A percentile compares a stretch with the other conserved stretches of the same genome.
phyloP scores from a whole-genome alignment of 1,284 basidiomycete genomes.

The Microbotryum silenes-acaulis region DNA sequence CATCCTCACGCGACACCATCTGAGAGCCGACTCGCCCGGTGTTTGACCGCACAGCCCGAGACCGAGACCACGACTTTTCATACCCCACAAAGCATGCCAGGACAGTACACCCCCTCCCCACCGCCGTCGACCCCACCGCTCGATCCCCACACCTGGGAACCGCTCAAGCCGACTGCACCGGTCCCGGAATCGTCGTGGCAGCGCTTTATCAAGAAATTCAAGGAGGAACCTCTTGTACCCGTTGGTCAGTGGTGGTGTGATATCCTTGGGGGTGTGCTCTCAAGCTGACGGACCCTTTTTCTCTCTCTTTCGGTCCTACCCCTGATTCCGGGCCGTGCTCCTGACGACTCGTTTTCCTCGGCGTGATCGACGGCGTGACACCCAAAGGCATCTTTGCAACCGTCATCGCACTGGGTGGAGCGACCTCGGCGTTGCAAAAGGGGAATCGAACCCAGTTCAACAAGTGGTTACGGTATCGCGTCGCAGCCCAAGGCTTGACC shows the following conservation, averaged over 20 bases:
- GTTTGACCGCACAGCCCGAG: neutral
- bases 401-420: constrained; percentile 32
- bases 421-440: constrained; percentile 33
- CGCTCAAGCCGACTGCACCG: constrained; percentile 1
- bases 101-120: constrained; percentile 22
- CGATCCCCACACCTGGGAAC: constrained; percentile 13
- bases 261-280: neutral
- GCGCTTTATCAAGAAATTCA: constrained; percentile 30
- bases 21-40: neutral
- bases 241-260: constrained; percentile 20
- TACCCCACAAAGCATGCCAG: constrained; percentile 4
- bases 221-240: constrained; percentile 37
- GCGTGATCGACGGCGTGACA: too few relatives aligned
- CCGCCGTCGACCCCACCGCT: neutral
- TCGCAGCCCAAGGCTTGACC: constrained; percentile 36
- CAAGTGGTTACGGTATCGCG: constrained; percentile 33
- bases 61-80: neutral
- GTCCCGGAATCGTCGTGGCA: constrained; percentile 22
- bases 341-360: neutral
- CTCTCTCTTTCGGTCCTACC: neutral
- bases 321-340: neutral
- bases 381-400: constrained; percentile 31
- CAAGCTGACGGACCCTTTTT: neutral
- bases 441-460: constrained; percentile 37
- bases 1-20: neutral